phyloP scores from a whole-genome alignment of 2,329 filamentous ascomycete genomes.

The Penicillium verrucosum region DNA sequence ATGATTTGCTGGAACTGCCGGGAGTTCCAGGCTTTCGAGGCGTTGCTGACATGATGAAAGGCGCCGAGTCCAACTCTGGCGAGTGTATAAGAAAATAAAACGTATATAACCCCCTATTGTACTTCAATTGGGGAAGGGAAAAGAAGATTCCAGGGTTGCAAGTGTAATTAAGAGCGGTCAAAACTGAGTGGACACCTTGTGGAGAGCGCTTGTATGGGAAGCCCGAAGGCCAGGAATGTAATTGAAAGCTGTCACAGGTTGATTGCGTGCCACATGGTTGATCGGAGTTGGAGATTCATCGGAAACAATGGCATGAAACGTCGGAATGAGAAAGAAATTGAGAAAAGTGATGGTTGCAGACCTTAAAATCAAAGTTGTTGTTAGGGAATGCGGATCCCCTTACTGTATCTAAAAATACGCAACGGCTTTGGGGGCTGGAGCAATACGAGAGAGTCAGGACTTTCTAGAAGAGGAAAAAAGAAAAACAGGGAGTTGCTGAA shows the following conservation, averaged over 20 bases:
- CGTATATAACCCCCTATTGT: not conserved
- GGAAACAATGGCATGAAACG: conserved; percentile 13
- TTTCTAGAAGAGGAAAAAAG: conserved; percentile 1
- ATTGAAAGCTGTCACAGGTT: conserved; percentile 23
- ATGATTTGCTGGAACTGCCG: conserved; percentile 33
- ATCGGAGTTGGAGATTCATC: conserved; percentile 18
- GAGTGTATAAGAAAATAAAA: conserved; percentile 14
- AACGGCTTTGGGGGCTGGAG: conserved; percentile 14
- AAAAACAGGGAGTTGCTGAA: not conserved
- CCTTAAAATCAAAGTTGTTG: conserved; percentile 9
- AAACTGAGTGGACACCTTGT: conserved; percentile 23
- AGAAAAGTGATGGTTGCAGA: conserved; percentile 16
- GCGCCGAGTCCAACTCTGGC: conserved; percentile 14
- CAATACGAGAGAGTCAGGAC: conserved; percentile 8
- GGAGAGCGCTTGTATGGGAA: conserved; percentile 19
- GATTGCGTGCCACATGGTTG: conserved; percentile 24
- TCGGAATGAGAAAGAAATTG: conserved; percentile 19
- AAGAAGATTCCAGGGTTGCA: conserved; percentile 11
- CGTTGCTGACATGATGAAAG: conserved; percentile 42
- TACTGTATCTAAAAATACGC: conserved; percentile 27
- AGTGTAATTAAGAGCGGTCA: conserved; percentile 24
- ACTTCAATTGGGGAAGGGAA: conserved; percentile 1
- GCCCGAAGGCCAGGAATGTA: conserved; percentile 12
- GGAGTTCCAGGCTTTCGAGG: conserved; percentile 43
- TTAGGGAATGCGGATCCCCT: conserved; percentile 25